A percentile compares a stretch with the other conserved stretches of the same genome.
Conservation (phyloP, 352 stramenopile genomes). For the Phytophthora aleatoria region DNA sequence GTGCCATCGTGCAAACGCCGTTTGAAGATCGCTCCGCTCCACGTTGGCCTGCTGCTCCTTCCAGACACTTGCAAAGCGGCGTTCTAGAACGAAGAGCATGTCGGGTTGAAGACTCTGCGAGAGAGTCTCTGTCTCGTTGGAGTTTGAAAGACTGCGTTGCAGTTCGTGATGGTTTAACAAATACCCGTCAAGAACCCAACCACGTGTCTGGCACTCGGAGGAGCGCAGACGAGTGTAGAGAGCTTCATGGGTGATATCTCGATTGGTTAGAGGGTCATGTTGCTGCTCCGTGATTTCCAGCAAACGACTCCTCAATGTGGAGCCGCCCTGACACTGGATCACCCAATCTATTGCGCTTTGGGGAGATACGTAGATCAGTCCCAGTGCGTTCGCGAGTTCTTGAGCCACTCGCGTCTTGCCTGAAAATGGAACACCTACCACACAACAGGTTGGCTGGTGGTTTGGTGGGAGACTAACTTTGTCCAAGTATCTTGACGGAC, state of each 20-base stretch:
- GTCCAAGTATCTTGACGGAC: conserved; percentile 27
- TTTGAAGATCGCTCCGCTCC: conserved; percentile 21
- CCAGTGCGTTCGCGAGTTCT: conserved; percentile 31
- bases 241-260: conserved; percentile 34
- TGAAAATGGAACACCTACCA: conserved; percentile 41
- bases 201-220: conserved; percentile 58
- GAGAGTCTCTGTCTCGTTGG: background rate
- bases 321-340: conserved; percentile 53
- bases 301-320: conserved; percentile 30
- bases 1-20: conserved; percentile 46
- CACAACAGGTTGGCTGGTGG: conserved; percentile 39
- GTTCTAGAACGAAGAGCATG: conserved; percentile 59
- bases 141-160: conserved; percentile 27
- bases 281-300: conserved; percentile 13
- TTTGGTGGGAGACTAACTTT: conserved; percentile 29
- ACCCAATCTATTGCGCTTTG: conserved; percentile 56
- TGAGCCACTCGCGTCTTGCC: conserved; percentile 46
- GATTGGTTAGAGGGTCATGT: conserved; percentile 24
- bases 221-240: conserved; percentile 54
- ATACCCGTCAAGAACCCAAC: conserved; percentile 73
- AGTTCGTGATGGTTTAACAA: conserved; percentile 39
- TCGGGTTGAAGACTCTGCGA: conserved; percentile 45
- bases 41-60: conserved; percentile 6
- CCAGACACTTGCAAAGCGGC: conserved; percentile 39
- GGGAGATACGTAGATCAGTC: conserved; percentile 57